Base-by-base conservation (phyloP, 495 filamentous ascomycete species). In the Penicillium bovifimosum region DNA sequence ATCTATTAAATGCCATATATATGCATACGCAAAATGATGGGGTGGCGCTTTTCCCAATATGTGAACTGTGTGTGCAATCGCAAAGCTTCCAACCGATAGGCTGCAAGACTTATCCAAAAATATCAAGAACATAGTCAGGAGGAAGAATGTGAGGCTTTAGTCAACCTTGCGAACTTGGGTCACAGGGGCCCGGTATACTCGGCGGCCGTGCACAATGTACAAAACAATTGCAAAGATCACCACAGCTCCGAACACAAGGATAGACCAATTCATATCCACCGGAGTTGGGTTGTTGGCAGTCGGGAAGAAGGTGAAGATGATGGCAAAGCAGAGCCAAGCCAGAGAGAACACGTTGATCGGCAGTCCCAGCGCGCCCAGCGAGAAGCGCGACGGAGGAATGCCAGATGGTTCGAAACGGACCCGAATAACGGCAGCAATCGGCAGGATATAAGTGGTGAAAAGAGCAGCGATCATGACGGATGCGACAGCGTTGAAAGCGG, bases 241-340 rank as follows among this genome's bases (percentile, higher is more conserved):
- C n/a, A 72, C 69, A 9, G 60, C 62, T 4, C 74, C 74, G 18
- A 72, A 67, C 43, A 78, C 74, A 3, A 67, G 47, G 16, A 67
- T 65, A 6, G 67, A 71, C 54, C 68, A 74, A 50, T 78, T 77
- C 74, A 78, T 76, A 32, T 54, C 53, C 14, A 57, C 50, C 0
- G 60, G 62, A 2, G 63, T 68, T 4, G 67, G 66, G 38, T 65
- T 47, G 29, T 57, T 65, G 0, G 64, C 49, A 1, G 65, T 68
- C 0, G 75, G 75, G 70, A 74, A 78, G 51, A 76, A 77, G 35
- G 71, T 76, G 50, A 76, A 77, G 33, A 75, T 67, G 14, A 72
- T 67, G 20, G 70, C 58, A 24, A 66, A 66, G 55, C 55, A 59
- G 13, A 66, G 60, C 50, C 55, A 66, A 5, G 47, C 54, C 17